These are phyloP conservation scores for Alternaria metachromatica DNA, from an alignment of 2,329 filamentous ascomycete species.

Conservation along the genomic window DNA sequence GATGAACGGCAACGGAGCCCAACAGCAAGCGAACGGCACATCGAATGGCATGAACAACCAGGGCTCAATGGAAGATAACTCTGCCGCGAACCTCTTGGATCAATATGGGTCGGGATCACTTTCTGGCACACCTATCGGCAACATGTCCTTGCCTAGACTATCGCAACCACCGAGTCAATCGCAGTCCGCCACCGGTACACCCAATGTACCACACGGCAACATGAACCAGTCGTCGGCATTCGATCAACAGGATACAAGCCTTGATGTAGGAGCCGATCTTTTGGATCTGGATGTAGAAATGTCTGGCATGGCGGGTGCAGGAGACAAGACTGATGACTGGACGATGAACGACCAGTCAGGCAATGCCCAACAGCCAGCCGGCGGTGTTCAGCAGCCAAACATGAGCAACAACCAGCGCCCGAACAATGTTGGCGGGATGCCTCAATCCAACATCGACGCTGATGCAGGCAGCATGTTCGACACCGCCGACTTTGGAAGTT, in stretches of 20 bases:
- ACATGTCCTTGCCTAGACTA: conserved; percentile 63
- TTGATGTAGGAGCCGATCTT: conserved; percentile 42
- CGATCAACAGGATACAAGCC: conserved; percentile 30
- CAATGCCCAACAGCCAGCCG: conserved; percentile 26
- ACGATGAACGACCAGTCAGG: conserved; percentile 38
- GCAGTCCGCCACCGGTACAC: conserved; percentile 65
- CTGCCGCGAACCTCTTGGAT: conserved; percentile 68
- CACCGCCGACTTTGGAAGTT: conserved; percentile 44
- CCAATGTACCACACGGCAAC: conserved; percentile 45
- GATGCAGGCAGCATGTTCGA: conserved; percentile 49
- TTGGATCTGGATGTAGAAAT: conserved; percentile 61
- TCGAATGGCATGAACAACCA: conserved; percentile 42
- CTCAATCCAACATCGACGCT: conserved; percentile 33
- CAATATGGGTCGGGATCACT: conserved; percentile 71
- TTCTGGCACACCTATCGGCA: conserved; percentile 66
- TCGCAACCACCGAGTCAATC: conserved; percentile 63
- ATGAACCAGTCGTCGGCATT: conserved; percentile 31
- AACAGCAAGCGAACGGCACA: conserved; percentile 40
- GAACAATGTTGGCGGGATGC: conserved; percentile 21
- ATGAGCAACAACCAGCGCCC: conserved; percentile 25
- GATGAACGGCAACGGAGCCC: conserved; percentile 39
- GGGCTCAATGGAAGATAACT: conserved; percentile 45
- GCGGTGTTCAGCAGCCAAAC: conserved; percentile 22
- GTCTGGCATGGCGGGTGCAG: conserved; percentile 59
- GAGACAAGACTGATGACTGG: conserved; percentile 47